Evolutionary conservation across 2,329 filamentous ascomycete species (phyloP).

Genomic region (Cercospora sojina): DNA sequence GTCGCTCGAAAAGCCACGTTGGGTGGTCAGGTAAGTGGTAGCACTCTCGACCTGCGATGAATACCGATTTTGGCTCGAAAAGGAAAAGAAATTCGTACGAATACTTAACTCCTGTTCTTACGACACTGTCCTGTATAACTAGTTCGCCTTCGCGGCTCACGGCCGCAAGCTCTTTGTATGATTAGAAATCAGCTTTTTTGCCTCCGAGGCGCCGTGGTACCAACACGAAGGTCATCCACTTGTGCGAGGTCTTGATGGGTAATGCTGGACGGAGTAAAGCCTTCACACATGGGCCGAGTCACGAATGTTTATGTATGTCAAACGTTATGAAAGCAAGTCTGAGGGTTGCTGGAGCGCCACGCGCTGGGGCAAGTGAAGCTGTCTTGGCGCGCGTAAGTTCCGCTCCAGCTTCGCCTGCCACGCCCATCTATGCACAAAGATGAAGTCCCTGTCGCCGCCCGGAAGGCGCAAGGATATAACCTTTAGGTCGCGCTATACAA

Average conservation of each 20-base stretch:
- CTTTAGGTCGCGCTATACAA: too few relatives aligned
- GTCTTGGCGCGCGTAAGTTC: constrained; percentile 1
- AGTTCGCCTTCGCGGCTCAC: background rate
- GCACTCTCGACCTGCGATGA: background rate
- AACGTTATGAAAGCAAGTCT: background rate
- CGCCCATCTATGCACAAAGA: background rate
- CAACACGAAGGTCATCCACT: background rate
- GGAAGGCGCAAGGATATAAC: too few relatives aligned
- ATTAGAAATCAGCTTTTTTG: constrained; percentile 15
- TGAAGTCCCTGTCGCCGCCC: too few relatives aligned
- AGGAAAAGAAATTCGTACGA: background rate
- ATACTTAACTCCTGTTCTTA: background rate
- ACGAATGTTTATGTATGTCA: background rate
- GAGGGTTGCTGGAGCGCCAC: background rate
- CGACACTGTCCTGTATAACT: background rate
- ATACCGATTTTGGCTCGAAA: background rate
- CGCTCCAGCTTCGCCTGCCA: background rate
- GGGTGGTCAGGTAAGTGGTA: background rate
- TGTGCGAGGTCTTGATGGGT: constrained; percentile 4
- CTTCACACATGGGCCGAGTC: background rate
- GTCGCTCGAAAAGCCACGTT: constrained; percentile 31
- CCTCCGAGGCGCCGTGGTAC: background rate
- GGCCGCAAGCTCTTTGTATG: constrained; percentile 14
- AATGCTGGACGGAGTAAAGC: background rate
- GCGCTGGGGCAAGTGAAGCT: background rate